Evolutionary conservation across 176 grass and related monocot species (phyloP), one percentile per base, ranked within the genome.

Genomic region (Zoysia japonica): DNA sequence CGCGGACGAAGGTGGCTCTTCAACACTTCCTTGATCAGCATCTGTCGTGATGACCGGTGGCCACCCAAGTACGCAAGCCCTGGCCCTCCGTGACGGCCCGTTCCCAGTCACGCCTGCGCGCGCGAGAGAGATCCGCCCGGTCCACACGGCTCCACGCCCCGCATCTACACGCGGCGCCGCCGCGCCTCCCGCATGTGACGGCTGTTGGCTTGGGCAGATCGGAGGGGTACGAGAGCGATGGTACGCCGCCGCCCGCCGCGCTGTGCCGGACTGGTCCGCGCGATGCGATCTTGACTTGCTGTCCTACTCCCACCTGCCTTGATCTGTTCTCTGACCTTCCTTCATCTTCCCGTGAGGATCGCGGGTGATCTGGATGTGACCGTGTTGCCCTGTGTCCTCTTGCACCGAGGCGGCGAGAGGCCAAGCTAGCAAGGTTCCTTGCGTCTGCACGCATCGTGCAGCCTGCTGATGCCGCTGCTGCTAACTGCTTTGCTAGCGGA

Each of bases 231-330:
- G 64, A 17, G 55, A 36, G 16, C 77, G 46, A 70, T 51, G 55
- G 84, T 61, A 68, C 47, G 4, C 1, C 45, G 4, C 45, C 8
- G 39, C 17, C 12, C 8, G 47, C 60, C 17, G 61, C 76, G 36
- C 45, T 78, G 82, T 65, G 7, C 43, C 75, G 39, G 69, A 46
- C 75, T 65, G 67, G 83, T 67, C 61, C 75, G 68, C 76, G 68
- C 6, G 84, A 75, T 75, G 70, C 74, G 57, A 56, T 82, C 37
- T 87, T 87, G 79, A 87, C 79, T 78, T 50, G 5, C 45, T 79
- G 68, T 47, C 45, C 28, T 28, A 28, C 28, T 28, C 28, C 28
- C 28, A 0, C 28, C 28, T 28, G 28, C 28, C 28, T 28, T 28
- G 28, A 28, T 28, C 54, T 75, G 54, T 75, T 61, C 11, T 2